A percentile compares a stretch with the other conserved stretches of the same genome.
phyloP scores from a whole-genome alignment of 2,329 filamentous ascomycete genomes.

The Claviceps spartinae region DNA sequence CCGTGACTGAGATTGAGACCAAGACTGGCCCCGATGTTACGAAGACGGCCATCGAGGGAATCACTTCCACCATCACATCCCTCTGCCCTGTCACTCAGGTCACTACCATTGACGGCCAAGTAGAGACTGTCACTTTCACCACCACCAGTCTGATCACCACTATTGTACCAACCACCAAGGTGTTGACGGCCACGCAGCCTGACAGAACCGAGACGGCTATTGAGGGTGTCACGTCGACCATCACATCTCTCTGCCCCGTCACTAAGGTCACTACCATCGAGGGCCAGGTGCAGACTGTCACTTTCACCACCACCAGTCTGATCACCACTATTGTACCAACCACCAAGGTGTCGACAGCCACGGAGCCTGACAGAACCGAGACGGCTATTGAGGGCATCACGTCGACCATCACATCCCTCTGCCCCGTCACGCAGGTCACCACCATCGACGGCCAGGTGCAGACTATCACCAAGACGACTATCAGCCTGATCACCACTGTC shows the following conservation, averaged over 20 bases:
- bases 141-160: constrained; percentile 13
- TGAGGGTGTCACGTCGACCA: constrained; percentile 24
- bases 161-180: constrained; percentile 16
- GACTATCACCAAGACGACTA: constrained; percentile 12
- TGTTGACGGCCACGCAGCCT: constrained; percentile 19
- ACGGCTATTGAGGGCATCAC: constrained; percentile 22
- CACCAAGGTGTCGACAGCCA: constrained; percentile 16
- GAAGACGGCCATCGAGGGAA: constrained; percentile 16
- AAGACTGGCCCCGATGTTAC: constrained; percentile 19
- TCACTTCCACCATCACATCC: constrained; percentile 26
- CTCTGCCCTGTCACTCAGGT: constrained; percentile 25
- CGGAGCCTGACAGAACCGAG: constrained; percentile 19
- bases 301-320: constrained; percentile 12
- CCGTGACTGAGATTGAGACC: constrained; percentile 17
- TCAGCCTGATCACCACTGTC: constrained; percentile 13
- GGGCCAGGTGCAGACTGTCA: constrained; percentile 10
- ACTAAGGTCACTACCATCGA: constrained; percentile 20
- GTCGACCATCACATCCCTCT: constrained; percentile 28
- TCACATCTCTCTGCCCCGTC: constrained; percentile 29
- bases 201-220: constrained; percentile 15
- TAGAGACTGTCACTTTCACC: constrained; percentile 10
- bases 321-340: constrained; percentile 16
- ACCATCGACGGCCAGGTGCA: constrained; percentile 12
- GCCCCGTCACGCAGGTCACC: constrained; percentile 25
- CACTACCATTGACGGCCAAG: constrained; percentile 7